Evolutionary conservation across 108 stramenopile genomes (phyloP).

Genomic region (Discostella stelligeroides): DNA sequence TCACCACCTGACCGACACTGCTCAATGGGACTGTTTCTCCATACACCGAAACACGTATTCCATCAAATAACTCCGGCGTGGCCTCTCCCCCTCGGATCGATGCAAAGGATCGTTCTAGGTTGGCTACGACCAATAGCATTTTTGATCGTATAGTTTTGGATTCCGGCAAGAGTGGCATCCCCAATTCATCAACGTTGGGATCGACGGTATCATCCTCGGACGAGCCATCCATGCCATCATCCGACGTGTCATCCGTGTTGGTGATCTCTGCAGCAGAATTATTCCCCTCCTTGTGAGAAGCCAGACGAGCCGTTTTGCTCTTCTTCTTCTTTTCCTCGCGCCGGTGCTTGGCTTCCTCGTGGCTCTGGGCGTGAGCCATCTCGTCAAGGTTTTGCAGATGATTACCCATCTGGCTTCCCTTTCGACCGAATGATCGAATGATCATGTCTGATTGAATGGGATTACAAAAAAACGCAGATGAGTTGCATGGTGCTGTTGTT

Average conservation of each 20-base stretch:
- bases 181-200: constrained; percentile 37
- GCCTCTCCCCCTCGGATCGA: constrained; percentile 86
- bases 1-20: constrained; percentile 85
- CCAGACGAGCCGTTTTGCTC: constrained; percentile 50
- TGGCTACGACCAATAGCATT: constrained; percentile 71
- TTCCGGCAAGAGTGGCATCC: constrained; percentile 68
- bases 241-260: constrained; percentile 2
- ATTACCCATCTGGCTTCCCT: constrained; percentile 70
- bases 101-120: constrained; percentile 65
- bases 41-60: constrained; percentile 75
- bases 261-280: constrained; percentile 12
- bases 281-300: constrained; percentile 15
- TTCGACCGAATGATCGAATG: constrained; percentile 42
- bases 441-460: neutral
- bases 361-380: constrained; percentile 62
- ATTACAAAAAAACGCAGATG: too few species aligned
- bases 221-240: constrained; percentile 11
- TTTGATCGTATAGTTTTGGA: constrained; percentile 41
- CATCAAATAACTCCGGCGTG: constrained; percentile 83
- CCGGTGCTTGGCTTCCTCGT: constrained; percentile 67
- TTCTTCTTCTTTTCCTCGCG: constrained; percentile 76
- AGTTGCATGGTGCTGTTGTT: too few species aligned
- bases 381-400: constrained; percentile 69
- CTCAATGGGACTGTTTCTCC: constrained; percentile 69
- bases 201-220: constrained; percentile 18